Conservation (phyloP, 2,329 filamentous ascomycete genomes). For the Penicillium griseofulvum region DNA sequence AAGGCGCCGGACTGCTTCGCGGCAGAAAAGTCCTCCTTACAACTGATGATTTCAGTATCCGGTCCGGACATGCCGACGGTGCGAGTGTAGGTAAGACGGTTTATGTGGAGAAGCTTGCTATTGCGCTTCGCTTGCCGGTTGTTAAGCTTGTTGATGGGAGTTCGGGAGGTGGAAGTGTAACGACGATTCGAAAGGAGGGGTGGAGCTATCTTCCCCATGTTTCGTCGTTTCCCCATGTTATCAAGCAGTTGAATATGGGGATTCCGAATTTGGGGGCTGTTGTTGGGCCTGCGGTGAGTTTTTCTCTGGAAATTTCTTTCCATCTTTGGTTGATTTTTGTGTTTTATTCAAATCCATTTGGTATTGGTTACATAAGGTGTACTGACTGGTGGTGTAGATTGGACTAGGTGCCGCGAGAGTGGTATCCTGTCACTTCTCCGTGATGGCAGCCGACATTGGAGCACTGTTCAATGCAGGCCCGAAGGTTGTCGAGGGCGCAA, state of each 20-base stretch:
- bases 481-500: slow-evolving; percentile 61
- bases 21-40: slow-evolving; percentile 59
- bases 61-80: slow-evolving; percentile 64
- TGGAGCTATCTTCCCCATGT: slow-evolving; percentile 62
- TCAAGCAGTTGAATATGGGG: slow-evolving; percentile 59
- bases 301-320: neutral
- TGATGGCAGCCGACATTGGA: slow-evolving; percentile 64
- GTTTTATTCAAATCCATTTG: neutral
- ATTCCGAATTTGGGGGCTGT: slow-evolving; percentile 65
- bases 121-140: slow-evolving; percentile 58
- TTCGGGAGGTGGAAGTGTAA: slow-evolving; percentile 62
- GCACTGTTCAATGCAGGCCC: slow-evolving; percentile 64
- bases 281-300: slow-evolving; percentile 55
- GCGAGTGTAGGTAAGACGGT: slow-evolving; percentile 57
- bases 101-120: slow-evolving; percentile 61
- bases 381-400: slow-evolving; percentile 38
- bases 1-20: slow-evolving; percentile 55
- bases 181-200: slow-evolving; percentile 55
- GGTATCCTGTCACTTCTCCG: slow-evolving; percentile 62
- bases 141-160: slow-evolving; percentile 64
- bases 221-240: slow-evolving; percentile 52
- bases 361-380: neutral
- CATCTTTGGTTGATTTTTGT: neutral
- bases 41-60: slow-evolving; percentile 62
- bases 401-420: slow-evolving; percentile 62